phyloP scores from a whole-genome alignment of 257 asterid genomes.

The Jasminum sambac region DNA sequence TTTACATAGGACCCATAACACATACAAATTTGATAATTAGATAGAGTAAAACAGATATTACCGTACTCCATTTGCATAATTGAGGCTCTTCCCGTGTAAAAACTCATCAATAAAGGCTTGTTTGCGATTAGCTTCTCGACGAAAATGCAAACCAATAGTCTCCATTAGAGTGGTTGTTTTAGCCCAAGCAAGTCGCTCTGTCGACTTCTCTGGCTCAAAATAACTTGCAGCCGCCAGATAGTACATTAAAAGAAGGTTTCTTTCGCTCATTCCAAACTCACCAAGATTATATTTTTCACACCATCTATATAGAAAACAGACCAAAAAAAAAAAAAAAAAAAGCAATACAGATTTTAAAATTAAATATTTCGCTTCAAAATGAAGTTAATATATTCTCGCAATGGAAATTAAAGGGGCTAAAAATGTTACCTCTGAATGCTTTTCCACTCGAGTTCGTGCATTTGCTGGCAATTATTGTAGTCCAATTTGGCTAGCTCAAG shows the following conservation, averaged over 20 bases:
- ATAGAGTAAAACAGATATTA: too few relatives aligned
- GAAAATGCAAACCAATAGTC: constrained; percentile 37
- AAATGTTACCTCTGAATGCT: constrained; percentile 51
- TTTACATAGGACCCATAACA: too few relatives aligned
- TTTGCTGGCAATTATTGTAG: constrained; percentile 65
- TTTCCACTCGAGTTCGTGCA: constrained; percentile 73
- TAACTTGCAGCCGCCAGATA: constrained; percentile 54
- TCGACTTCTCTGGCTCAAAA: constrained; percentile 64
- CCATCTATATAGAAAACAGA: too few relatives aligned
- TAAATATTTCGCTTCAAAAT: too few relatives aligned
- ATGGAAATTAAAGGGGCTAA: too few relatives aligned
- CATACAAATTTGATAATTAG: too few relatives aligned
- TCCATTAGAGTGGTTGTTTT: constrained; percentile 62
- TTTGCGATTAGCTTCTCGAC: constrained; percentile 28
- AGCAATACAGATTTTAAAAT: not conserved
- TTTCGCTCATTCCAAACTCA: constrained; percentile 46
- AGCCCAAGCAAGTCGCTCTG: constrained; percentile 69
- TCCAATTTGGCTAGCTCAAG: constrained; percentile 75
- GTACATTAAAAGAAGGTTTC: constrained; percentile 38
- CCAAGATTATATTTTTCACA: constrained; percentile 37
- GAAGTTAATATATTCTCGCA: too few relatives aligned
- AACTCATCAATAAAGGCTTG: constrained; percentile 45
- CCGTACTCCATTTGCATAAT: constrained; percentile 42
- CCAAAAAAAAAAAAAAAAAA: not conserved
- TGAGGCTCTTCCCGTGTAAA: constrained; percentile 26